Conservation (phyloP, 2,329 filamentous ascomycete species). For the Diaporthe amygdali region DNA sequence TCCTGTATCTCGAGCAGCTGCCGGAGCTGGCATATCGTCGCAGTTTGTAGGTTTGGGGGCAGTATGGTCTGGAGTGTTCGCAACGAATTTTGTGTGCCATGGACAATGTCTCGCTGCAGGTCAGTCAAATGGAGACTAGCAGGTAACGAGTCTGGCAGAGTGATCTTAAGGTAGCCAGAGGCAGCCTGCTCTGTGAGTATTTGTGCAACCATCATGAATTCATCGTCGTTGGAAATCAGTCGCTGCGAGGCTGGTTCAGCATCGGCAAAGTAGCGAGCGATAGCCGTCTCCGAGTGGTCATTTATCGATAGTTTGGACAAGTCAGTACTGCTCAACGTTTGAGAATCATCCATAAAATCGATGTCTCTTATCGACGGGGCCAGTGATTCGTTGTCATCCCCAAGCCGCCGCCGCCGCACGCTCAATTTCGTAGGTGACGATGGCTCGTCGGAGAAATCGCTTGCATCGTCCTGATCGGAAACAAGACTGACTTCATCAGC, state of each 20-base stretch:
- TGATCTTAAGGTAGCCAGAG: constrained; percentile 51
- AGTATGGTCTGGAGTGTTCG: constrained; percentile 52
- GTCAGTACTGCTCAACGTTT: constrained; percentile 54
- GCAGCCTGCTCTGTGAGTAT: constrained; percentile 74
- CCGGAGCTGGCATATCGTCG: constrained; percentile 48
- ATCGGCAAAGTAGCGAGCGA: constrained; percentile 63
- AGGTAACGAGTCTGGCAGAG: constrained; percentile 27
- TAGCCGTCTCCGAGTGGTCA: constrained; percentile 53
- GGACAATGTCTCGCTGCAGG: constrained; percentile 46
- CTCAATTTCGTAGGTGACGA: constrained; percentile 56
- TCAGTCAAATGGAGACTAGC: not conserved
- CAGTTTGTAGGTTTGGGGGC: constrained; percentile 49
- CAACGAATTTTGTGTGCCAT: constrained; percentile 52
- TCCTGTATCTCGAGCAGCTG: constrained; percentile 63
- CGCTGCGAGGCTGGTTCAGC: constrained; percentile 58
- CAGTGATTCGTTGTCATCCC: constrained; percentile 61
- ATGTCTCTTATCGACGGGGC: constrained; percentile 56
- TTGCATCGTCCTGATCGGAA: constrained; percentile 63
- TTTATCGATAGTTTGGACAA: constrained; percentile 53
- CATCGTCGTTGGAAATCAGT: constrained; percentile 57
- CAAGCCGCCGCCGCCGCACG: constrained; percentile 45
- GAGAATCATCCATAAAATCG: constrained; percentile 51
- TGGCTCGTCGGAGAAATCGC: constrained; percentile 54
- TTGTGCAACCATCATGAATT: constrained; percentile 71
- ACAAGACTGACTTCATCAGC: constrained; percentile 55